Evolutionary conservation across 768 basidiomycete genomes (phyloP).

Genomic region (Termitomyces sp.): DNA sequence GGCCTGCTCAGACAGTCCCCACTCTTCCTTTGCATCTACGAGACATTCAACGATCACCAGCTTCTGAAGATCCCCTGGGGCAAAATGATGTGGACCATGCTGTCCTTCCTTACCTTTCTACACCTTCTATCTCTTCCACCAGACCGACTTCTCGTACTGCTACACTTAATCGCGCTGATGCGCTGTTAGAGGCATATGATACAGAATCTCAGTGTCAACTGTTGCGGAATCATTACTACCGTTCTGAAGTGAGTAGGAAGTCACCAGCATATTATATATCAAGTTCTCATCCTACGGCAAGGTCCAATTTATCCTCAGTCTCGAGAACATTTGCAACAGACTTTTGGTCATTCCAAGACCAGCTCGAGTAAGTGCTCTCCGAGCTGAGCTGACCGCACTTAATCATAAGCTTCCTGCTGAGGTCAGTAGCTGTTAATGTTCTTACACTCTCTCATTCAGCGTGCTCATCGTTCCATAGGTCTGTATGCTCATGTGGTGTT

Average conservation of each 20-base stretch:
- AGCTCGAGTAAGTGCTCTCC: constrained; percentile 91
- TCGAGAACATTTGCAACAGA: constrained; percentile 91
- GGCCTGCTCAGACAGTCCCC: constrained; percentile 71
- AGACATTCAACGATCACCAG: constrained; percentile 43
- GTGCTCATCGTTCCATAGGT: constrained; percentile 38
- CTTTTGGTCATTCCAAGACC: constrained; percentile 89
- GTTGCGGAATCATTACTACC: constrained; percentile 81
- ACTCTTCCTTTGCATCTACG: constrained; percentile 62
- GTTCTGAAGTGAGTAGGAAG: constrained; percentile 62
- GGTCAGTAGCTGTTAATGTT: constrained; percentile 36
- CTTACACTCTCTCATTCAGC: neutral
- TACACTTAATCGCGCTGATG: constrained; percentile 42
- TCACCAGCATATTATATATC: neutral
- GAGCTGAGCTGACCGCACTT: constrained; percentile 91
- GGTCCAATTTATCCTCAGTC: constrained; percentile 81
- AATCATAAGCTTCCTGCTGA: constrained; percentile 97
- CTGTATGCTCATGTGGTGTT: constrained; percentile 87
- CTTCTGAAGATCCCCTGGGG: constrained; percentile 72
- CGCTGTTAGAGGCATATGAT: constrained; percentile 66
- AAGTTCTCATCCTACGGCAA: constrained; percentile 23
- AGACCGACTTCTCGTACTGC: constrained; percentile 41
- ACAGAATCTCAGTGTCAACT: constrained; percentile 62
- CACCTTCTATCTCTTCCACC: constrained; percentile 57
- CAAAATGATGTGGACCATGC: constrained; percentile 49
- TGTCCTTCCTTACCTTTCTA: constrained; percentile 58